Evolutionary conservation across 768 basidiomycete genomes (phyloP).

Genomic region (Tricholoma sp.): DNA sequence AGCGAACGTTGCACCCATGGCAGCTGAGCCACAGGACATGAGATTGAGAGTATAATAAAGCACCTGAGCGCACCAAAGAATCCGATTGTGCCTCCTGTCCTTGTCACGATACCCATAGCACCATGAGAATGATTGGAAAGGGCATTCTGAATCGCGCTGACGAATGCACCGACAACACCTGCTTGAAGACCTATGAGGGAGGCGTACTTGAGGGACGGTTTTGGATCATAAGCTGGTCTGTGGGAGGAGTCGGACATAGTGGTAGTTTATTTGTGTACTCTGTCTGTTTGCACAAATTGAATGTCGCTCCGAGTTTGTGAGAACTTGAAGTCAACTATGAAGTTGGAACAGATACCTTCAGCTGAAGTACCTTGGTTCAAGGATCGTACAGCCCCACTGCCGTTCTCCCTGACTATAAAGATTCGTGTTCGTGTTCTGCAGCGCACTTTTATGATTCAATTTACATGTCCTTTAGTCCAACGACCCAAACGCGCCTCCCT

Average conservation of each 20-base stretch:
- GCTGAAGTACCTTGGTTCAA: slow-evolving; percentile 31
- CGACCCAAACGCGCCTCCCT: slow-evolving; percentile 20
- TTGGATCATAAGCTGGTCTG: slow-evolving; percentile 37
- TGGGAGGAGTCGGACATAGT: slow-evolving; percentile 30
- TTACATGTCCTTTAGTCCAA: slow-evolving; percentile 21
- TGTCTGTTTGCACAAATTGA: not conserved
- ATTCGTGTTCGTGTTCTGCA: slow-evolving; percentile 37
- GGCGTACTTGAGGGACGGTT: slow-evolving; percentile 51
- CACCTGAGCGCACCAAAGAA: slow-evolving; percentile 70
- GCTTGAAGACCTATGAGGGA: slow-evolving; percentile 58
- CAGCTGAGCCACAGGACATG: slow-evolving; percentile 46
- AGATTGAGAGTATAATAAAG: not conserved
- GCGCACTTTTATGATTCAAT: not conserved
- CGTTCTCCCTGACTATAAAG: slow-evolving; percentile 38
- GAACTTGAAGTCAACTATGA: not conserved
- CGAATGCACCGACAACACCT: slow-evolving; percentile 60
- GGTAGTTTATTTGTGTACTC: slow-evolving; percentile 14
- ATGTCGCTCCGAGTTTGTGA: not conserved
- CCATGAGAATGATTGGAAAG: slow-evolving; percentile 72
- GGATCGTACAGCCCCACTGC: slow-evolving; percentile 23
- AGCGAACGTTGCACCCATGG: slow-evolving; percentile 85
- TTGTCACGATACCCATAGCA: slow-evolving; percentile 80
- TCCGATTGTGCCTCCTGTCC: slow-evolving; percentile 86
- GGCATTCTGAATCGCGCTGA: slow-evolving; percentile 74
- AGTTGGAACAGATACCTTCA: not conserved